A percentile compares a stretch with the other conserved stretches of the same genome.
Evolutionary conservation across 345 rosid genomes (phyloP).

Genomic region (Gossypium sturtianum): DNA sequence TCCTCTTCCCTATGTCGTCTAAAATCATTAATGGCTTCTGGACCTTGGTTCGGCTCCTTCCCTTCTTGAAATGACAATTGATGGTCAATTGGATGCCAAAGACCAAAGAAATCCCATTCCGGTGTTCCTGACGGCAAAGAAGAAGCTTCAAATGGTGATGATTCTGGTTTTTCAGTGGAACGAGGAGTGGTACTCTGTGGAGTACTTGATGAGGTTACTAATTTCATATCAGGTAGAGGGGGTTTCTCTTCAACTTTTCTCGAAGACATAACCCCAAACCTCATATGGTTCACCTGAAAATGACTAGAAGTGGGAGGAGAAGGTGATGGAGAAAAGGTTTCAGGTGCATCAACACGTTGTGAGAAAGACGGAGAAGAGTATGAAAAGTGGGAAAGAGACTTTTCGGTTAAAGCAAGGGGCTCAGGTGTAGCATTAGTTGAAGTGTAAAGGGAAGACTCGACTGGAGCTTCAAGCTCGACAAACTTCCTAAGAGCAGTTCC

Average conservation of each 20-base stretch:
- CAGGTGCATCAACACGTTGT: slow-evolving; percentile 39
- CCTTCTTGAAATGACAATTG: slow-evolving; percentile 54
- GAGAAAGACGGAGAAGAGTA: slow-evolving; percentile 58
- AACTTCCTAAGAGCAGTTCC: slow-evolving; percentile 73
- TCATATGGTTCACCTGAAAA: slow-evolving; percentile 61
- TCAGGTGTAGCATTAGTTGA: slow-evolving; percentile 78
- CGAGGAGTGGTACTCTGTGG: slow-evolving; percentile 36
- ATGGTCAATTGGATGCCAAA: slow-evolving; percentile 54
- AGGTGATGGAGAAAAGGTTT: slow-evolving; percentile 54
- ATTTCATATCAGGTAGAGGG: slow-evolving; percentile 38
- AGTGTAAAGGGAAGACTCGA: slow-evolving; percentile 71
- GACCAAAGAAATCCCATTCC: slow-evolving; percentile 87
- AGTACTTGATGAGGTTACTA: slow-evolving; percentile 48
- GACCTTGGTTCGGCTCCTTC: slow-evolving; percentile 27
- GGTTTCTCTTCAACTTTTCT: slow-evolving; percentile 73
- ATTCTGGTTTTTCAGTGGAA: slow-evolving; percentile 39
- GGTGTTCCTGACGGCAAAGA: slow-evolving; percentile 46
- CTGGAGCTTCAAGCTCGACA: slow-evolving; percentile 70
- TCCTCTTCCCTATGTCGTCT: slow-evolving; percentile 50
- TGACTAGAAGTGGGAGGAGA: slow-evolving; percentile 48
- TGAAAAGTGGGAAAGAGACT: slow-evolving; percentile 55
- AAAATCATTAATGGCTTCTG: slow-evolving; percentile 41
- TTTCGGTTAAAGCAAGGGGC: slow-evolving; percentile 53
- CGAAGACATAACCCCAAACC: slow-evolving; percentile 51
- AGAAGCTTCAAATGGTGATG: slow-evolving; percentile 46